A percentile compares a stretch with the other conserved stretches of the same genome.
Conservation (phyloP, 2,329 filamentous ascomycete genomes). For the Cladophialophora carrionii region DNA sequence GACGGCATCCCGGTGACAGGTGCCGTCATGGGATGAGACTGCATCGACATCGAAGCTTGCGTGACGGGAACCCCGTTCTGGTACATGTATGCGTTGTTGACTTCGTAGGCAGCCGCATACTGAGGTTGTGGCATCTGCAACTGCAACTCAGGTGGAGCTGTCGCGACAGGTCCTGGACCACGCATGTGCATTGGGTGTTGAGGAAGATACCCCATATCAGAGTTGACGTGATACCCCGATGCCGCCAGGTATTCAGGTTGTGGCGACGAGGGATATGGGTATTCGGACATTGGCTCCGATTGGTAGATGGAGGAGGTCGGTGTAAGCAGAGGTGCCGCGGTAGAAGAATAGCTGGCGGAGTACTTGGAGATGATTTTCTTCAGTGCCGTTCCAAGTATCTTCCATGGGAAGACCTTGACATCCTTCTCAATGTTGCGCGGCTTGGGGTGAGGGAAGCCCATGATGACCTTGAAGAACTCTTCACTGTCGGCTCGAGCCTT, state of each 20-base stretch:
- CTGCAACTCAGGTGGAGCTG: conserved; percentile 33
- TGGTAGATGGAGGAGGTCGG: conserved; percentile 47
- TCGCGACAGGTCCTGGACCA: conserved; percentile 28
- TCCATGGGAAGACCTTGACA: conserved; percentile 98
- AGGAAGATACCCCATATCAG: conserved; percentile 27
- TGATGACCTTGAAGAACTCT: conserved; percentile 98
- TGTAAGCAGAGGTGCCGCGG: conserved; percentile 54
- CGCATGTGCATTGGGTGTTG: conserved; percentile 18
- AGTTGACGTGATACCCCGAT: conserved; percentile 18
- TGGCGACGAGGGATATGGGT: conserved; percentile 53
- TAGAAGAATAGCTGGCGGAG: conserved; percentile 71
- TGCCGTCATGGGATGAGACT: conserved; percentile 39
- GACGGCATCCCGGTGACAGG: conserved; percentile 42
- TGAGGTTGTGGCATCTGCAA: conserved; percentile 32
- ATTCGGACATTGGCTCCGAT: conserved; percentile 53
- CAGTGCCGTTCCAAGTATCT: conserved; percentile 78
- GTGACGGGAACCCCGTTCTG: conserved; percentile 28
- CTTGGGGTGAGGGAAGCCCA: conserved; percentile 94
- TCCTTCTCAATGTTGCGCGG: conserved; percentile 98
- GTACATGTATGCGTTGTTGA: conserved; percentile 33
- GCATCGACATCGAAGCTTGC: conserved; percentile 32
- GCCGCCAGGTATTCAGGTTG: conserved; percentile 42
- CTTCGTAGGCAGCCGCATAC: conserved; percentile 26
- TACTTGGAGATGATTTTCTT: conserved; percentile 99
- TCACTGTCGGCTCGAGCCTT: conserved; percentile 91